Conservation (phyloP, 441 rosid species). For the Pelargonium citronellum region DNA sequence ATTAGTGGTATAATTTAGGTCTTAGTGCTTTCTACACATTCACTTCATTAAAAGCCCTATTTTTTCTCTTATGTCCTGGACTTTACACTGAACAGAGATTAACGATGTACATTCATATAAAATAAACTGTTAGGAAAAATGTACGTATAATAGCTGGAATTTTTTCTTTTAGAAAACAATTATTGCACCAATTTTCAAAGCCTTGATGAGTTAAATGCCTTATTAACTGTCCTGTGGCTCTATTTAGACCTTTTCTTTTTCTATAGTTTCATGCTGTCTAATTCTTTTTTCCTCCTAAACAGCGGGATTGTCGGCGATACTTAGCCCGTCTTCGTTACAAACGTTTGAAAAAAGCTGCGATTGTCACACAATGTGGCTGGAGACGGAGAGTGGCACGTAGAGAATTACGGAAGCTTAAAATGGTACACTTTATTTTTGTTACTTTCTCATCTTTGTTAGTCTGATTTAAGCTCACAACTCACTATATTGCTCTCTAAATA, state of each 20-base stretch:
- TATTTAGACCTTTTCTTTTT: neutral
- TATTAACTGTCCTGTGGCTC: neutral
- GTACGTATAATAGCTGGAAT: too few species aligned
- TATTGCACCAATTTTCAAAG: neutral
- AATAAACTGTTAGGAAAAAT: too few species aligned
- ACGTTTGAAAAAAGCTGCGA: slow-evolving; percentile 57
- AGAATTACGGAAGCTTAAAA: slow-evolving; percentile 65
- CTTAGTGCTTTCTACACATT: too few species aligned
- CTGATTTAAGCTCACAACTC: slow-evolving; percentile 4
- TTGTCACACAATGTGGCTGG: slow-evolving; percentile 66
- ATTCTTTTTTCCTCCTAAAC: slow-evolving; percentile 20
- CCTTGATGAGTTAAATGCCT: neutral
- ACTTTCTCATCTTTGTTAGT: neutral
- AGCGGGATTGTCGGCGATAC: slow-evolving; percentile 63
- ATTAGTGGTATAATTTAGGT: too few species aligned
- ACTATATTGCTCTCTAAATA: neutral
- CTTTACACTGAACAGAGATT: too few species aligned
- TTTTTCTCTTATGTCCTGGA: too few species aligned
- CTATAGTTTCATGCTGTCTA: slow-evolving; percentile 6
- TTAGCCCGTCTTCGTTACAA: slow-evolving; percentile 39
- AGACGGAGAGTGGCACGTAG: slow-evolving; percentile 65
- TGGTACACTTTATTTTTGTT: slow-evolving; percentile 41
- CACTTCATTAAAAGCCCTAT: too few species aligned
- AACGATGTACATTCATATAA: too few species aligned
- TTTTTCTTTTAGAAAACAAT: too few species aligned